phyloP scores from a whole-genome alignment of 2,329 filamentous ascomycete species.

The Fusarium abutilonis region DNA sequence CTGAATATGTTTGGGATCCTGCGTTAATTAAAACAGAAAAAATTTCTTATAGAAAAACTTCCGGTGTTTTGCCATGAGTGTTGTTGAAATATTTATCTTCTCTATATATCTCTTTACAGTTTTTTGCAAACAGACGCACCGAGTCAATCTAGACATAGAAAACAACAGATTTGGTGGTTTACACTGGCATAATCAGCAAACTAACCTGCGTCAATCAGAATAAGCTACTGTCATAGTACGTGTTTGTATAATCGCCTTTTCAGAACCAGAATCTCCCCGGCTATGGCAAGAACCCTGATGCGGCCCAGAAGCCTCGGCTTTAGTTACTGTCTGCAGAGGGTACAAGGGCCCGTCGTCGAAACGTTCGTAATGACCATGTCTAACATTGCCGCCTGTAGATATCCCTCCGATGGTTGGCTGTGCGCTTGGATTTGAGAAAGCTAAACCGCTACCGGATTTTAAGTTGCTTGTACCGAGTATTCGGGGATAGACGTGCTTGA shows the following conservation, averaged over 20 bases:
- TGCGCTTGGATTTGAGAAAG: constrained; percentile 17
- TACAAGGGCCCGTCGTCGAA: constrained; percentile 19
- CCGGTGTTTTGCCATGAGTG: no score
- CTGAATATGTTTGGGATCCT: no score
- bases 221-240: constrained; percentile 13
- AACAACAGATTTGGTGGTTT: neutral
- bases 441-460: constrained; percentile 6
- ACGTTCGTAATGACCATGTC: constrained; percentile 13
- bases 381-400: neutral
- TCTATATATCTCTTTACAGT: no score
- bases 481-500: constrained; percentile 26
- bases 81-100: no score
- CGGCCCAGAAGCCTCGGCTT: constrained; percentile 1
- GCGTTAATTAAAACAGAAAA: no score
- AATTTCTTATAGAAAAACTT: no score
- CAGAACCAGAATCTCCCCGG: constrained; percentile 15
- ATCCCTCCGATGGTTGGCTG: constrained; percentile 22
- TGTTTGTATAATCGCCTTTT: constrained; percentile 24
- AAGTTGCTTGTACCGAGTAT: constrained; percentile 13
- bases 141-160: no score
- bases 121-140: no score
- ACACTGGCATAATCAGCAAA: neutral
- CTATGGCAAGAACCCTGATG: constrained; percentile 7
- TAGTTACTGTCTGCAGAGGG: constrained; percentile 12
- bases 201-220: neutral